These are phyloP conservation scores for Lichtheimia corymbifera DNA, from an alignment of 371 early-diverging fungal genomes.

Conservation along the genomic window DNA sequence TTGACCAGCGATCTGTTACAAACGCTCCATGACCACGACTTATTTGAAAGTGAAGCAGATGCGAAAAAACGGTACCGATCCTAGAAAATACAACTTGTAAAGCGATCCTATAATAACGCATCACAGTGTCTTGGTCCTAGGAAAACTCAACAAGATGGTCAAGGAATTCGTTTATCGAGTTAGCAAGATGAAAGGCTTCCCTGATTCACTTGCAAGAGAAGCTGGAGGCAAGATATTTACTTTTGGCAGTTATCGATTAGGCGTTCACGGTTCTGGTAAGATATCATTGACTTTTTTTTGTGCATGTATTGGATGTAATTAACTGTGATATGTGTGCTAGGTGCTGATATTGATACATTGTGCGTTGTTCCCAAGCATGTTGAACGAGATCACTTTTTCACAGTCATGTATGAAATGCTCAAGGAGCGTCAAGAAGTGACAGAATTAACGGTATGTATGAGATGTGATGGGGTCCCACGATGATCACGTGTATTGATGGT, in stretches of 20 bases:
- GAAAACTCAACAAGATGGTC: constrained; percentile 82
- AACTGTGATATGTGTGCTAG: constrained; percentile 31
- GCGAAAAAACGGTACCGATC: constrained; percentile 43
- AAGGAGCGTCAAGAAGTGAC: constrained; percentile 82
- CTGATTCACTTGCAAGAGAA: constrained; percentile 81
- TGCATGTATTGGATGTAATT: too few relatives aligned
- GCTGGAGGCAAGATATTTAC: constrained; percentile 99
- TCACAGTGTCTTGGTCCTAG: constrained; percentile 82
- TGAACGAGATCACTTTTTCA: constrained; percentile 94
- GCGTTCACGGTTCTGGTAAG: constrained; percentile 93
- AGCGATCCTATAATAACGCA: background rate
- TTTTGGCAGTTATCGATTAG: constrained; percentile 98
- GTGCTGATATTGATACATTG: constrained; percentile 99
- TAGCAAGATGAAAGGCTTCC: constrained; percentile 64
- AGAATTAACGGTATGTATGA: constrained; percentile 73
- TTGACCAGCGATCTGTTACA: constrained; percentile 67
- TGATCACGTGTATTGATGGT: background rate
- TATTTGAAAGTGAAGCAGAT: constrained; percentile 83
- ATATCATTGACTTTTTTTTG: too few relatives aligned
- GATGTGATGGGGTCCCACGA: background rate
- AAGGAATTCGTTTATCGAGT: constrained; percentile 89
- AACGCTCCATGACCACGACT: constrained; percentile 66
- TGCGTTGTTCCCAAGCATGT: constrained; percentile 98
- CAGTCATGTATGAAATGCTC: constrained; percentile 87
- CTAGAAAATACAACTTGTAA: background rate